Percentiles rank a stretch among this genome's conserved stretches.
phyloP scores from a whole-genome alignment of 2,329 filamentous ascomycete species.

The Fusarium buxicola region DNA sequence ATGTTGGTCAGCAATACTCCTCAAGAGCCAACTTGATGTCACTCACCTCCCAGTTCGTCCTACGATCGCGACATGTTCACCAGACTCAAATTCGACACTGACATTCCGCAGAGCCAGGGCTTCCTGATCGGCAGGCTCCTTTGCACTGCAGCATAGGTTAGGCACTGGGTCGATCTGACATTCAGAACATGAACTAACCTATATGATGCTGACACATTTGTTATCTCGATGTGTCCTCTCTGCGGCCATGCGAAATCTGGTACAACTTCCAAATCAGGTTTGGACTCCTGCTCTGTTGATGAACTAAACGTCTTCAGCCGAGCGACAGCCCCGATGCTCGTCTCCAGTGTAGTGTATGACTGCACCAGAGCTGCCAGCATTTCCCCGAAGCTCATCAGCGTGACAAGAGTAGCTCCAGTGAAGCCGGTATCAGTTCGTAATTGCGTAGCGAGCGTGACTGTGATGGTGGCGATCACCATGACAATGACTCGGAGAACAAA shows the following conservation, averaged over 20 bases:
- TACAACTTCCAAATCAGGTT: not conserved
- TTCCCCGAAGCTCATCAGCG: constrained; percentile 53
- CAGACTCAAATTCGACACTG: constrained; percentile 1
- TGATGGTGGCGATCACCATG: constrained; percentile 58
- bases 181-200: constrained; percentile 16
- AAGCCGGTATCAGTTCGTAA: constrained; percentile 50
- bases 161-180: no score
- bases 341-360: constrained; percentile 50
- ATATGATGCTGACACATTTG: constrained; percentile 22
- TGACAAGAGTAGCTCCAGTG: constrained; percentile 54
- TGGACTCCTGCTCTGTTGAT: constrained; percentile 2
- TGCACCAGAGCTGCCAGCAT: constrained; percentile 46
- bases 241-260: constrained; percentile 16
- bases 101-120: constrained; percentile 14
- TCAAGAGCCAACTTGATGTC: not conserved
- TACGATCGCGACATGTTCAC: constrained; percentile 11
- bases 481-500: constrained; percentile 63
- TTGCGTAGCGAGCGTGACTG: constrained; percentile 60
- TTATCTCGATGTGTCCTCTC: constrained; percentile 8
- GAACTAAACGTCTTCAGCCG: constrained; percentile 30
- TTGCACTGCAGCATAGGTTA: not conserved
- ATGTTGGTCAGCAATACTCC: not conserved
- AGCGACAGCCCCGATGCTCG: constrained; percentile 45
- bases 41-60: constrained; percentile 22
- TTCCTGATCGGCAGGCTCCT: not conserved